Evolutionary conservation across 345 rosid species (phyloP), one percentile per base, ranked within the genome.

Genomic region (Pugionium dolabratum): DNA sequence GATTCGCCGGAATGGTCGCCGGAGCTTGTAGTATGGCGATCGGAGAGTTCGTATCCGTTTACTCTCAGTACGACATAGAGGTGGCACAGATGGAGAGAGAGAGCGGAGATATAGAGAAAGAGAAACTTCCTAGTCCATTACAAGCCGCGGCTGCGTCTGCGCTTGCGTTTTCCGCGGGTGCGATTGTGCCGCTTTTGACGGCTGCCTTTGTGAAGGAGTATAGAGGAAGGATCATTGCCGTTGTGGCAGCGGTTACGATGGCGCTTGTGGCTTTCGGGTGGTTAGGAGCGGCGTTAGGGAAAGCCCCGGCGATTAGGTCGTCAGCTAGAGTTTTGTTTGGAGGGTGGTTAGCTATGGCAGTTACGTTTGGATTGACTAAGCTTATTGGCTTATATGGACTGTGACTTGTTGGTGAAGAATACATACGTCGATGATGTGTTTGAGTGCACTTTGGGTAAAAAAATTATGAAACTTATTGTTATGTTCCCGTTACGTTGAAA

Each of bases 21-120:
- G 98, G 98, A 1, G 98, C 98, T 11, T 92, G 96, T 48, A 92
- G 98, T 79, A 92, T 92, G 98, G 95, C 96, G 7, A 89, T 92
- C 1, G 98, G 98, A 10, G 98, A 92, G 72, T 89, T 84, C 5
- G 98, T 92, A 30, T 92, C 98, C 0, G 98, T 92, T 18, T 82
- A 89, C 70, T 84, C 98, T 8, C 98, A 92, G 39, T 59, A 87
- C 7, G 98, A 92, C 50, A 83, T 89, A 2, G 91, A 92, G 74
- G 8, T 89, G 25, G 90, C 96, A 39, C 98, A 92, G 11, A 75
- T 80, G 72, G 83, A 81, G 54, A 76, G 98, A 62, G 81, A 83
- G 10, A 67, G 54, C 61, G 34, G 1, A 3, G 59, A n/a, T 51
- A 39, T 57, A 1, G 77, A 75, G 63, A 75, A 70, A 53, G 86